A percentile compares a stretch with the other conserved stretches of the same genome.
Evolutionary conservation across 2,329 filamentous ascomycete genomes (phyloP).

Genomic region (Epichloe scottii): DNA sequence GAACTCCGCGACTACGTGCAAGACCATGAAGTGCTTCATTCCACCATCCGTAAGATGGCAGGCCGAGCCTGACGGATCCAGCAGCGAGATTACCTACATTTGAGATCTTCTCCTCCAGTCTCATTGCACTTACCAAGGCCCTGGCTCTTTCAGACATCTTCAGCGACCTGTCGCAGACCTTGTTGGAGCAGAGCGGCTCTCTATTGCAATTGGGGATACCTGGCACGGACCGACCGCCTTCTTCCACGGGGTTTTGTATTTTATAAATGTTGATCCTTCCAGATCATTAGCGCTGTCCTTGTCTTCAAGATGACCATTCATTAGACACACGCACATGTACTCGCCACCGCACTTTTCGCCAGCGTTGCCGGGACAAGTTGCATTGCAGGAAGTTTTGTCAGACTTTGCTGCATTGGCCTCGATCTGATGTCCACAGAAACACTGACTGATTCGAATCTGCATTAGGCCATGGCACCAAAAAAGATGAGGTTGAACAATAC

Average conservation of each 20-base stretch:
- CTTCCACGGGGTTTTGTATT: not conserved
- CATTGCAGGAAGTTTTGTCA: not conserved
- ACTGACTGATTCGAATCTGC: not conserved
- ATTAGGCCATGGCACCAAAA: too few relatives aligned
- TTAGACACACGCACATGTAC: not conserved
- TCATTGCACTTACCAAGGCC: conserved; percentile 15
- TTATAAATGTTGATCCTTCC: not conserved
- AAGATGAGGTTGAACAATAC: not conserved
- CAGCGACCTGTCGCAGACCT: conserved; percentile 33
- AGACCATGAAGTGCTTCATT: conserved; percentile 52
- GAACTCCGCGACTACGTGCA: conserved; percentile 23
- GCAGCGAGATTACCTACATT: conserved; percentile 2
- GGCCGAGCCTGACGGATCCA: conserved; percentile 32
- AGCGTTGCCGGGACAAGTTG: not conserved
- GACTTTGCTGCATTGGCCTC: not conserved
- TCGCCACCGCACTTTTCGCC: not conserved
- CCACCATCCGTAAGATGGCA: conserved; percentile 50
- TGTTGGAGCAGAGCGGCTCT: conserved; percentile 15
- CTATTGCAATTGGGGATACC: conserved; percentile 11
- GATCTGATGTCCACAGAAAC: not conserved
- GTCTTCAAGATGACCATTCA: too few relatives aligned
- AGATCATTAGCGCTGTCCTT: not conserved
- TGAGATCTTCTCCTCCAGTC: not conserved
- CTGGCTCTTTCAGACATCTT: conserved; percentile 15
- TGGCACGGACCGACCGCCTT: not conserved